phyloP scores from a whole-genome alignment of 139 green algal species.

The Volvox africanus region DNA sequence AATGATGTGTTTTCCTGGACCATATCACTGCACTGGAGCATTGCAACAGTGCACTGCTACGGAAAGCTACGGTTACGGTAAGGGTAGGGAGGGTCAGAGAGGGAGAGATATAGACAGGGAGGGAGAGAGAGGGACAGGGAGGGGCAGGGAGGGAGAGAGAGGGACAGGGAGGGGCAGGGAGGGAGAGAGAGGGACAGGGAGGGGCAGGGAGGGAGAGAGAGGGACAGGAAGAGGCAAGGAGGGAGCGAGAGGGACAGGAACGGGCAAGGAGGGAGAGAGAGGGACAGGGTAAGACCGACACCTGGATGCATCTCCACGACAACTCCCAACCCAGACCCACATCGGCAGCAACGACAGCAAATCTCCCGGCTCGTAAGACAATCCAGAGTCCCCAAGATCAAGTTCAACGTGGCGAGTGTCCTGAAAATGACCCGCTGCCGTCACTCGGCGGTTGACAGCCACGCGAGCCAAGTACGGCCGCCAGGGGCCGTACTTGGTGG shows the following conservation, averaged over 20 bases:
- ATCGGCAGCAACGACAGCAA: conserved; percentile 82
- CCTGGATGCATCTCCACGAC: no score
- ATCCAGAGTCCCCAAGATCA: conserved; percentile 44
- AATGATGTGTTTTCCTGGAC: no score
- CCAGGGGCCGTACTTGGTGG: conserved; percentile 57
- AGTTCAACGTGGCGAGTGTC: conserved; percentile 77
- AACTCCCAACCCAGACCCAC: not conserved
- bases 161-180: no score
- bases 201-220: not conserved
- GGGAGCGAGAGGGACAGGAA: not conserved
- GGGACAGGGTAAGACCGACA: no score
- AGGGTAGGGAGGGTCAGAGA: no score
- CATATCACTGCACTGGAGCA: no score
- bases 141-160: no score
- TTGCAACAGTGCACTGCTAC: no score
- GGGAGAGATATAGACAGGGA: no score
- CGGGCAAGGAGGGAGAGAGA: no score
- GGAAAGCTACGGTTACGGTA: no score
- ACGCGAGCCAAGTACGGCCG: conserved; percentile 74
- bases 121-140: no score
- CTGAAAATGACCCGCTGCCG: conserved; percentile 81
- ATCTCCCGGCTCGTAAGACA: conserved; percentile 86
- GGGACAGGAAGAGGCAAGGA: not conserved
- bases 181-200: not conserved
- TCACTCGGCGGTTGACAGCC: conserved; percentile 79